A percentile compares a stretch with the other conserved stretches of the same genome.
Conservation (phyloP, 768 basidiomycete species). For the Candolleomyces aberdarensis region DNA sequence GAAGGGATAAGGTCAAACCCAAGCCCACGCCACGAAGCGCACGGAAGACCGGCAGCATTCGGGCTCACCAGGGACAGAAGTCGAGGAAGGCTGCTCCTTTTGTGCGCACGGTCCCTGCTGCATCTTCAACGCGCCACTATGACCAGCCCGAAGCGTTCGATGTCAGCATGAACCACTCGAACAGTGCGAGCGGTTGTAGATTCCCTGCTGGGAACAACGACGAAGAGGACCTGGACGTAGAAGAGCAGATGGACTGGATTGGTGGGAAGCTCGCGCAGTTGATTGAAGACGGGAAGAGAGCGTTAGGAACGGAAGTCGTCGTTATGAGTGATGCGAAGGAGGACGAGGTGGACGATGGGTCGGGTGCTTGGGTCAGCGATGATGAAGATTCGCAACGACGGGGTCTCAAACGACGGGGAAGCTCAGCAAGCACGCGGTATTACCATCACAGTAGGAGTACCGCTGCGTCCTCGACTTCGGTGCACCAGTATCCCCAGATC, state of each 20-base stretch:
- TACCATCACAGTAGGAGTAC: neutral
- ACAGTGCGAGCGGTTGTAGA: neutral
- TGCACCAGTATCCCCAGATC: neutral
- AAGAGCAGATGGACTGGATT: slow-evolving; percentile 81
- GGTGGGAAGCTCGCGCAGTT: slow-evolving; percentile 64
- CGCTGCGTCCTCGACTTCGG: neutral
- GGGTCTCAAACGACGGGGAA: slow-evolving; percentile 6
- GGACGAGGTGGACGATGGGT: slow-evolving; percentile 76
- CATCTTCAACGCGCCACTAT: neutral
- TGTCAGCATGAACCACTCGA: neutral
- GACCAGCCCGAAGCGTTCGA: neutral
- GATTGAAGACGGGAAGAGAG: slow-evolving; percentile 78
- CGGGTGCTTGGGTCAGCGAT: slow-evolving; percentile 74
- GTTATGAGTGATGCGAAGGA: slow-evolving; percentile 72
- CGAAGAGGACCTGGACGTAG: slow-evolving; percentile 29
- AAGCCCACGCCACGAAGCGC: slow-evolving; percentile 7
- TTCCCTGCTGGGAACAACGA: slow-evolving; percentile 12
- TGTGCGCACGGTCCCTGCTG: neutral
- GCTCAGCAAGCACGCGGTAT: neutral
- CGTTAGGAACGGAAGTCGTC: slow-evolving; percentile 74
- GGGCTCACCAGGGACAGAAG: neutral
- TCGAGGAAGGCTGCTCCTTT: neutral
- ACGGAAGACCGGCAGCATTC: neutral
- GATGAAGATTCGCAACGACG: slow-evolving; percentile 21
- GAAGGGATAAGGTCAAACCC: neutral